A percentile compares a stretch with the other conserved stretches of the same genome.
Evolutionary conservation across 768 basidiomycete genomes (phyloP).

Genomic region (Kwoniella mangroviensis): DNA sequence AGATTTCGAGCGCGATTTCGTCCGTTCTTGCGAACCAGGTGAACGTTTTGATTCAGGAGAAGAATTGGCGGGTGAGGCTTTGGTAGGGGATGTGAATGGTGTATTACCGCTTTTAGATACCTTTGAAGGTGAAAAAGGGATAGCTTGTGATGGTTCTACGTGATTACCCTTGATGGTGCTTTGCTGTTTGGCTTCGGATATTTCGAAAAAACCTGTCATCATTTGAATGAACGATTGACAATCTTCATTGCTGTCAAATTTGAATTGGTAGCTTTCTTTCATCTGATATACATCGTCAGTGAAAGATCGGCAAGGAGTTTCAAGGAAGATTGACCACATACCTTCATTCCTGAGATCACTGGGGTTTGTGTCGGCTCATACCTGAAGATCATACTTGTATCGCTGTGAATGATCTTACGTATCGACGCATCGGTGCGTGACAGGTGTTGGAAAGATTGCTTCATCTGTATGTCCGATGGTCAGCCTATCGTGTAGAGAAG

Average conservation of each 20-base stretch:
- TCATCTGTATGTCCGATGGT: background rate
- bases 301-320: background rate
- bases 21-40: background rate
- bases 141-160: background rate
- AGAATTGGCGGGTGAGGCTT: background rate
- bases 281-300: constrained; percentile 4
- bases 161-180: no score
- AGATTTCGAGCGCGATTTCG: background rate
- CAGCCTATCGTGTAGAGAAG: background rate
- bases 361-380: background rate
- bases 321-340: background rate
- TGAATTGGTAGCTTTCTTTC: constrained; percentile 13
- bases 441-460: background rate
- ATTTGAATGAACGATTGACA: background rate
- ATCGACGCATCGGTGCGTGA: background rate
- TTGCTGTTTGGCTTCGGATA: background rate
- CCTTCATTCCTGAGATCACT: constrained; percentile 3
- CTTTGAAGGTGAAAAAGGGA: background rate
- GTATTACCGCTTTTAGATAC: background rate
- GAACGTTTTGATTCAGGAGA: background rate
- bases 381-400: background rate
- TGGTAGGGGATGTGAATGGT: background rate
- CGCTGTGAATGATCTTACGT: background rate
- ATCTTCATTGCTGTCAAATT: background rate
- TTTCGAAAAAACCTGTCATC: background rate